Conservation (phyloP, 768 basidiomycete species). For the Chlorophyllum brunneum region DNA sequence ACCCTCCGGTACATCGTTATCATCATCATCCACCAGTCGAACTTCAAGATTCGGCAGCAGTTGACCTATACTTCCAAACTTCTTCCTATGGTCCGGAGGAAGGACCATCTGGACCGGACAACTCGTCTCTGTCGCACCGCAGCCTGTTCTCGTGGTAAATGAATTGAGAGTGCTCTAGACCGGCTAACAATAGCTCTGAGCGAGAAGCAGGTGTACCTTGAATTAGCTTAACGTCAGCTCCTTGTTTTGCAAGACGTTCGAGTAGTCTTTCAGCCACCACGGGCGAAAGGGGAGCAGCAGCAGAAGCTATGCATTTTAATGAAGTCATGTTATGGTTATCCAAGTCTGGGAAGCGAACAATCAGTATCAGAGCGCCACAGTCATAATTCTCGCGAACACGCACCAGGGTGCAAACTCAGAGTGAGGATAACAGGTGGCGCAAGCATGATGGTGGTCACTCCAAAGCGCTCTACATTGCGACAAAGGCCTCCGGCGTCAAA, state of each 20-base stretch:
- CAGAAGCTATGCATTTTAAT: conserved; percentile 47
- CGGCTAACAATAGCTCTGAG: neutral
- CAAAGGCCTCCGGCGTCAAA: conserved; percentile 56
- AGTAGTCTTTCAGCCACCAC: conserved; percentile 40
- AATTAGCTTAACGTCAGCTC: conserved; percentile 14
- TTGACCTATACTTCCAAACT: conserved; percentile 51
- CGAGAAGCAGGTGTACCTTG: conserved; percentile 17
- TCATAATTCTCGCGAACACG: conserved; percentile 14
- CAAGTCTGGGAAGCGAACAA: conserved; percentile 27
- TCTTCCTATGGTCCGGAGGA: conserved; percentile 28
- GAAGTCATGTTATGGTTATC: conserved; percentile 49
- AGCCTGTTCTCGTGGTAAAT: conserved; percentile 28
- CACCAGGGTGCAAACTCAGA: conserved; percentile 50
- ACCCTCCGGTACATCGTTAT: conserved; percentile 33
- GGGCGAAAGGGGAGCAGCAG: conserved; percentile 62
- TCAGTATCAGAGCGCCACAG: neutral
- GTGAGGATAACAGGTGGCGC: conserved; percentile 67
- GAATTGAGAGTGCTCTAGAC: neutral
- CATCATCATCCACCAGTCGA: conserved; percentile 46
- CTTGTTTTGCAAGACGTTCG: conserved; percentile 13
- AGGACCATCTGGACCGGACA: conserved; percentile 46
- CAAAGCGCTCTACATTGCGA: conserved; percentile 47
- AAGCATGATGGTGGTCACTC: conserved; percentile 40
- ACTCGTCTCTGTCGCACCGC: conserved; percentile 63
- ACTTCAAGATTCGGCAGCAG: conserved; percentile 60